phyloP scores from a whole-genome alignment of 345 rosid genomes.

The Jatropha curcas region DNA sequence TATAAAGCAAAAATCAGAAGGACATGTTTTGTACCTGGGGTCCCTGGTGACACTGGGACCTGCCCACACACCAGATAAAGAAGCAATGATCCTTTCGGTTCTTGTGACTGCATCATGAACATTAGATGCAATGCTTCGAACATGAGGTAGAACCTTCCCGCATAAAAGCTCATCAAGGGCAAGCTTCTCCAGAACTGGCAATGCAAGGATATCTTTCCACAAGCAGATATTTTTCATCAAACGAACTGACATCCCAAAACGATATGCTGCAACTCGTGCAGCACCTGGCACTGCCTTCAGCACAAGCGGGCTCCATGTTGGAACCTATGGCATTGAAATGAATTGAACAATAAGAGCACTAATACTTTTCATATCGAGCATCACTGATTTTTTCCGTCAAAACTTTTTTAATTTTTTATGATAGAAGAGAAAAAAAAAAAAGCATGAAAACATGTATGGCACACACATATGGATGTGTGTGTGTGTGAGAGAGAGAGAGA shows the following conservation, averaged over 20 bases:
- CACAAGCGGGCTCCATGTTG: slow-evolving; percentile 80
- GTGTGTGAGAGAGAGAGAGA: background rate
- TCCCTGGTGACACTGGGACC: slow-evolving; percentile 58
- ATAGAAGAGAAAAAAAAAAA: background rate
- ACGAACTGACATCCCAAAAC: slow-evolving; percentile 84
- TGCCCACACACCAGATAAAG: slow-evolving; percentile 80
- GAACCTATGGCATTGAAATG: slow-evolving; percentile 50
- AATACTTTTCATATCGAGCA: background rate
- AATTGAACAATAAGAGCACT: background rate
- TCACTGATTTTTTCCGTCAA: background rate
- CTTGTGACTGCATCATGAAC: slow-evolving; percentile 82
- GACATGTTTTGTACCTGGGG: slow-evolving; percentile 48
- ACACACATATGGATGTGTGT: background rate
- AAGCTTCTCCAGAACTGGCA: slow-evolving; percentile 77
- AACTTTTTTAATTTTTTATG: background rate
- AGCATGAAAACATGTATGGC: background rate
- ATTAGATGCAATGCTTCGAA: slow-evolving; percentile 69
- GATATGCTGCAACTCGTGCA: slow-evolving; percentile 75
- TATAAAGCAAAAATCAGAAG: background rate
- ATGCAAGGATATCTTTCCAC: slow-evolving; percentile 87
- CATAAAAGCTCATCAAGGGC: slow-evolving; percentile 79
- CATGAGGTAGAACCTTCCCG: slow-evolving; percentile 79
- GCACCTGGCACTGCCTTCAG: slow-evolving; percentile 88
- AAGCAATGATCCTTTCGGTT: slow-evolving; percentile 75
- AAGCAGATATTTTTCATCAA: slow-evolving; percentile 83